Conservation (phyloP, 768 basidiomycete genomes). For the Phaffia australis region DNA sequence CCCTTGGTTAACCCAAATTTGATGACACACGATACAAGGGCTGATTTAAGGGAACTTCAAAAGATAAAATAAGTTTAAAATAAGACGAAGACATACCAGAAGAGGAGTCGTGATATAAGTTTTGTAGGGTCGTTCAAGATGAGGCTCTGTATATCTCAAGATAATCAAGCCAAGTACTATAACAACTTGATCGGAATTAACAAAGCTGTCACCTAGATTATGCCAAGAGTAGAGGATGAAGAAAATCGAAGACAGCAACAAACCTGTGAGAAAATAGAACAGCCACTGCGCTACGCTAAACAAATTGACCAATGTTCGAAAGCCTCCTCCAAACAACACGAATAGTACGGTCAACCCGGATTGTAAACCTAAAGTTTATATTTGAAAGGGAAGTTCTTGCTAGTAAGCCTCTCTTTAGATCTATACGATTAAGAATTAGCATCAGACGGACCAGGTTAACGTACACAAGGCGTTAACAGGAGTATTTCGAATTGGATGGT, state of each 20-base stretch:
- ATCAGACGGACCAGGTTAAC: not conserved
- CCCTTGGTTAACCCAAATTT: not conserved
- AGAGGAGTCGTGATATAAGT: conserved; percentile 12
- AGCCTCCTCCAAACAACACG: conserved; percentile 71
- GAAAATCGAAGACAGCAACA: conserved; percentile 44
- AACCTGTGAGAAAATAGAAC: conserved; percentile 39
- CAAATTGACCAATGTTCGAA: conserved; percentile 22
- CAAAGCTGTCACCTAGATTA: not conserved
- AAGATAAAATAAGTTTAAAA: not conserved
- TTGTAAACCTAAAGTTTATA: conserved; percentile 50
- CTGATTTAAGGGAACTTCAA: not conserved
- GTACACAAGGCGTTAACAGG: conserved; percentile 66
- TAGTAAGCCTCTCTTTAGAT: no score
- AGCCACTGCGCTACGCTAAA: conserved; percentile 33
- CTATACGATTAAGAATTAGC: not conserved
- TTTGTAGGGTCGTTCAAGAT: conserved; percentile 57
- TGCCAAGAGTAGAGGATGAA: not conserved
- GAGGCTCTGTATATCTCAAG: conserved; percentile 71
- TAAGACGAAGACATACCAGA: not conserved
- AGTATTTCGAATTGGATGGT: conserved; percentile 65
- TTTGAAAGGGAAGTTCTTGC: no score
- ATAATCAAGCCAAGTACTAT: conserved; percentile 82
- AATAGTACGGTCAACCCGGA: conserved; percentile 59
- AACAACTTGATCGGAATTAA: not conserved
- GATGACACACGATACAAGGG: not conserved